A percentile compares a stretch with the other conserved stretches of the same genome.
Conservation (phyloP, 306 rosid species). For the Cicer pinnatifidum region DNA sequence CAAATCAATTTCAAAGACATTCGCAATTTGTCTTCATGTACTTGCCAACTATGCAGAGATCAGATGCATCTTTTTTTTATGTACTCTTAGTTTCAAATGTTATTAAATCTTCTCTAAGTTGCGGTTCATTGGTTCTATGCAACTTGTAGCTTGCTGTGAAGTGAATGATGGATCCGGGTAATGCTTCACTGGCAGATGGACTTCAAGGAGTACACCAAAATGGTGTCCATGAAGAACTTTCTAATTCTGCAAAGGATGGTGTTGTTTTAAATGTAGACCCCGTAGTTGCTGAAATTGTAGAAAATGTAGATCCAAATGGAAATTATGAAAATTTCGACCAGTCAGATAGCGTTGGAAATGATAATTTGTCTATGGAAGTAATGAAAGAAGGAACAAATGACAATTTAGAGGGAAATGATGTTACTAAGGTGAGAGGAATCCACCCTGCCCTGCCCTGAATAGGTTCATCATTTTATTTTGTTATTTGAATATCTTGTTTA, state of each 20-base stretch:
- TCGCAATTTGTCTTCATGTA: too few relatives aligned
- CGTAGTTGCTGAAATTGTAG: slow-evolving; percentile 37
- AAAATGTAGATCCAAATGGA: slow-evolving; percentile 54
- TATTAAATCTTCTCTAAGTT: background rate
- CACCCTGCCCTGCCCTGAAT: background rate
- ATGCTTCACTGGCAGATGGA: slow-evolving; percentile 53
- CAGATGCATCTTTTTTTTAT: too few relatives aligned
- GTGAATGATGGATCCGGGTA: slow-evolving; percentile 69
- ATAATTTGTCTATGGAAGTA: slow-evolving; percentile 52
- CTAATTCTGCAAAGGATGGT: slow-evolving; percentile 45
- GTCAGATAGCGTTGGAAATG: slow-evolving; percentile 50
- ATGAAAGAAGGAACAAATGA: slow-evolving; percentile 55
- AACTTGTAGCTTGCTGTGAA: slow-evolving; percentile 50
- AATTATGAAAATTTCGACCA: slow-evolving; percentile 45
- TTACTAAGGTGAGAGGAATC: slow-evolving; percentile 57
- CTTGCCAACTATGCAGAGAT: too few relatives aligned
- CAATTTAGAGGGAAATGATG: slow-evolving; percentile 47
- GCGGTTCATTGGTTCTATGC: slow-evolving; percentile 27
- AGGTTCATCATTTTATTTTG: background rate
- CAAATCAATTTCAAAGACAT: too few relatives aligned
- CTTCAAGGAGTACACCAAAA: slow-evolving; percentile 62
- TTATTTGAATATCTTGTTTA: slow-evolving; percentile 41
- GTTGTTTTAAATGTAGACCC: slow-evolving; percentile 49
- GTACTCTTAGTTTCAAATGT: too few relatives aligned
- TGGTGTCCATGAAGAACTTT: slow-evolving; percentile 54